These are phyloP conservation scores for Annulohypoxylon nitens DNA, from an alignment of 495 filamentous ascomycete genomes.

Conservation along the genomic window DNA sequence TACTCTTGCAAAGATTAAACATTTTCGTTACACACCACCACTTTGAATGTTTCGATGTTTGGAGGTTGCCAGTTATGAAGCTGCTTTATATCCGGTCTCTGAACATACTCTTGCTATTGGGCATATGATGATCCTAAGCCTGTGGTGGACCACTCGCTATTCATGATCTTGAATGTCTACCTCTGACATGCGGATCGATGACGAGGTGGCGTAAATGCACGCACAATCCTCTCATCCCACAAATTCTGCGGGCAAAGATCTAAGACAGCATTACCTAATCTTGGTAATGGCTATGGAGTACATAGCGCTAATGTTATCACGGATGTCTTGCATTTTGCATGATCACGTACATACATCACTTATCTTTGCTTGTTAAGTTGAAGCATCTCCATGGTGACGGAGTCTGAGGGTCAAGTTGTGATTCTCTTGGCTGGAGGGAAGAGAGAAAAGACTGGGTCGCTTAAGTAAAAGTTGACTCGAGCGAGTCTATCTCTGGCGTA, in stretches of 20 bases:
- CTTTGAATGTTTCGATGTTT: conserved; percentile 10
- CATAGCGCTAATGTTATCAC: conserved; percentile 6
- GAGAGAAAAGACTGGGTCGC: conserved; percentile 20
- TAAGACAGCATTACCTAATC: conserved; percentile 17
- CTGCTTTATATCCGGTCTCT: not conserved
- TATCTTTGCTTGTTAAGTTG: conserved; percentile 21
- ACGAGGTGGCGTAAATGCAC: conserved; percentile 22
- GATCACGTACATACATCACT: conserved; percentile 24
- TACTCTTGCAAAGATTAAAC: not conserved
- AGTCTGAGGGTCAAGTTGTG: conserved; percentile 25
- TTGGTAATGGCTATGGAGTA: conserved; percentile 24
- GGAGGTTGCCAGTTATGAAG: not conserved
- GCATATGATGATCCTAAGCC: conserved; percentile 12
- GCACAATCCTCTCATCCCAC: conserved; percentile 24
- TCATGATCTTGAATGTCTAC: conserved; percentile 1
- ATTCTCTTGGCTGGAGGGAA: conserved; percentile 13
- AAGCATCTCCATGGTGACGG: conserved; percentile 11
- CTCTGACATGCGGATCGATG: conserved; percentile 14
- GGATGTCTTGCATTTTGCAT: conserved; percentile 25
- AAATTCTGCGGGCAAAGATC: conserved; percentile 23
- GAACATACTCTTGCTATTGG: conserved; percentile 2
- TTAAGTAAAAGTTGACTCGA: conserved; percentile 17
- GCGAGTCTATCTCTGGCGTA: not conserved
- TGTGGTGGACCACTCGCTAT: not conserved
- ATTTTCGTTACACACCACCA: conserved; percentile 13